Evolutionary conservation across 441 rosid genomes (phyloP), one percentile per base, ranked within the genome.

Genomic region (Bocquillonia castaneifolia): DNA sequence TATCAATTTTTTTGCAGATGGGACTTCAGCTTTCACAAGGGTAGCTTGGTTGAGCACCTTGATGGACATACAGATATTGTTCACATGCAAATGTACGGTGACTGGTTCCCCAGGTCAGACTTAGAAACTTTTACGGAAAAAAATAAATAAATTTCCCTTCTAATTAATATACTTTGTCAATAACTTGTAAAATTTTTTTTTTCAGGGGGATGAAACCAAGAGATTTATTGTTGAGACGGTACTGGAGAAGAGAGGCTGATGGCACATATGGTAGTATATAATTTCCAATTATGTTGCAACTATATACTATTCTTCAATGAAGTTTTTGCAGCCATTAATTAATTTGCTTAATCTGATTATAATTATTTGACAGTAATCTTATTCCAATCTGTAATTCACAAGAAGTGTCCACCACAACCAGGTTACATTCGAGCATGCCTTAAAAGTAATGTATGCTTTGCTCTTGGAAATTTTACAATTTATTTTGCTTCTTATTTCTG

Each of bases 211-310:
- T 90, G 97, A 80, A 76, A 66, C 80, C 82, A 69, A 88, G 99
- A 78, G 97, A 94, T 76, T 77, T 94, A 57, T 72, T 94, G 65
- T 48, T 90, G 72, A 81, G 85, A 47, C 92, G 97, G 6, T 91
- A 90, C 79, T 94, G 99, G 99, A 86, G 99, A 80, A 84, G 96
- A 59, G 99, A 94, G 75, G 95, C 88, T 22, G 96, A 94, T 77
- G 97, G 99, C 74, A 94, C 99, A 47, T 94, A 91, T 62, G 97
- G 99, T 91, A 81, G 60, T 59, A 29, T n/a, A 56, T 51, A 28
- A 60, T 9, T 50, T 45, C 15, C 10, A 45, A 31, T 47, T 25
- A 53, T 55, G 50, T 15, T 17, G 20, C 1, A 8, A 50, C 9
- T 20, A 4, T 4, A 22, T 22, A 6, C 56, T 68, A 58, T 10